Percentiles rank a stretch among this genome's conserved stretches.
Conservation (phyloP, 805 yeast species). For the Priceomyces melissophilus region DNA sequence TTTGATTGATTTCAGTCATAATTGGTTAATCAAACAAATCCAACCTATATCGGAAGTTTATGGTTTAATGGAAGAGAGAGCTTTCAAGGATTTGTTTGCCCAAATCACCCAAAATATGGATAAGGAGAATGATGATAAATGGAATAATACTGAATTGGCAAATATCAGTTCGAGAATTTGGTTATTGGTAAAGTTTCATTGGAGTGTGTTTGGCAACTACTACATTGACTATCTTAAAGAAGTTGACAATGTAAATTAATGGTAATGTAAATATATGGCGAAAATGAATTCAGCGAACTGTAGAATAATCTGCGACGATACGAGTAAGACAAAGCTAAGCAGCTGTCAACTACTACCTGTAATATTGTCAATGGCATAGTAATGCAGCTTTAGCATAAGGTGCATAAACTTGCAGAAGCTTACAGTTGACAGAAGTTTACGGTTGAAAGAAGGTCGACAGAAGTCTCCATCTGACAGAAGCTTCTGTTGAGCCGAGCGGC, state of each 20-base stretch:
- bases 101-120: conserved; percentile 26
- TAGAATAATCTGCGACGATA: too few relatives aligned
- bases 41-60: conserved; percentile 80
- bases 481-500: too few relatives aligned
- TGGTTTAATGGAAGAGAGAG: conserved; percentile 66
- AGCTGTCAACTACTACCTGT: too few relatives aligned
- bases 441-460: too few relatives aligned
- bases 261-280: not conserved
- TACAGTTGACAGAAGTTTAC: too few relatives aligned
- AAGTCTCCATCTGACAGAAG: too few relatives aligned
- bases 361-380: too few relatives aligned
- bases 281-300: too few relatives aligned
- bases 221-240: conserved; percentile 42
- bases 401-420: too few relatives aligned
- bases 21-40: conserved; percentile 82
- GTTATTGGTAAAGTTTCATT: conserved; percentile 71
- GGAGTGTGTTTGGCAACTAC: conserved; percentile 77
- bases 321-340: too few relatives aligned
- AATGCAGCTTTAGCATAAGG: too few relatives aligned
- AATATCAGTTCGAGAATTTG: conserved; percentile 58
- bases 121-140: conserved; percentile 6
- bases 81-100: conserved; percentile 47
- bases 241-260: conserved; percentile 2
- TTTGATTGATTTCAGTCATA: conserved; percentile 57
- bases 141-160: conserved; percentile 42